Conservation (phyloP, 208 protist genomes). For the Leptomonas pyrrhocoris region DNA sequence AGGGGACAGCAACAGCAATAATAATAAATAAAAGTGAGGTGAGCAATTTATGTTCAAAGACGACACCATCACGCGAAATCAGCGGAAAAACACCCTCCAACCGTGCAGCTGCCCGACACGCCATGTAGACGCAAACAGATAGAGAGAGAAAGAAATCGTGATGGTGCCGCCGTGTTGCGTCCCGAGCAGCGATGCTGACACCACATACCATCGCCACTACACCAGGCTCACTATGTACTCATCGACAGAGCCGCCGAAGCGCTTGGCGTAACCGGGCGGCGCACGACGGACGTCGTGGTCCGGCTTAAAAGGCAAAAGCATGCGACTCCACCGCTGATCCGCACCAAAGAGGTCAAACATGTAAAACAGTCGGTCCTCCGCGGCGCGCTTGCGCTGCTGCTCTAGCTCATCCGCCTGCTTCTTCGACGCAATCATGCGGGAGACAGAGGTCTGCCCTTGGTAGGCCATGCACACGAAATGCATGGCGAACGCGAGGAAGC, state of each 20-base stretch:
- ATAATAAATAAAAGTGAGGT: too few relatives aligned
- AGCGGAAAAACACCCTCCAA: too few relatives aligned
- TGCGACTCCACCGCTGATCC: conserved; percentile 61
- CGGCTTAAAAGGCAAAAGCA: conserved; percentile 54
- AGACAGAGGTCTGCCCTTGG: conserved; percentile 56
- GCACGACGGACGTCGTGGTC: conserved; percentile 29
- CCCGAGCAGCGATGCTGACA: too few relatives aligned
- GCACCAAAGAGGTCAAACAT: conserved; percentile 65
- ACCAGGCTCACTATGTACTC: conserved; percentile 12
- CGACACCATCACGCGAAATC: too few relatives aligned
- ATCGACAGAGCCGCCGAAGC: conserved; percentile 16
- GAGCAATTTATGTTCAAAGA: too few relatives aligned
- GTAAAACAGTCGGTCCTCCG: conserved; percentile 31
- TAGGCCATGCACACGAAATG: conserved; percentile 61
- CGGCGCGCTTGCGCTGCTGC: conserved; percentile 18
- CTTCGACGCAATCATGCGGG: conserved; percentile 35
- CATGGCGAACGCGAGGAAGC: conserved; percentile 52
- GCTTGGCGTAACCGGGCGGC: conserved; percentile 22
- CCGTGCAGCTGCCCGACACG: too few relatives aligned
- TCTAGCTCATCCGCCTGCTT: conserved; percentile 26
- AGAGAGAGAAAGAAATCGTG: background rate
- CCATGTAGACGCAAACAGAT: background rate
- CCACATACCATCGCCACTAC: too few relatives aligned
- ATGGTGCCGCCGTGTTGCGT: too few relatives aligned
- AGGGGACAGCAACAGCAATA: too few relatives aligned